A percentile compares a stretch with the other conserved stretches of the same genome.
These are phyloP conservation scores for Colletotrichum sublineola DNA, from an alignment of 2,329 filamentous ascomycete genomes.

Conservation along the genomic window DNA sequence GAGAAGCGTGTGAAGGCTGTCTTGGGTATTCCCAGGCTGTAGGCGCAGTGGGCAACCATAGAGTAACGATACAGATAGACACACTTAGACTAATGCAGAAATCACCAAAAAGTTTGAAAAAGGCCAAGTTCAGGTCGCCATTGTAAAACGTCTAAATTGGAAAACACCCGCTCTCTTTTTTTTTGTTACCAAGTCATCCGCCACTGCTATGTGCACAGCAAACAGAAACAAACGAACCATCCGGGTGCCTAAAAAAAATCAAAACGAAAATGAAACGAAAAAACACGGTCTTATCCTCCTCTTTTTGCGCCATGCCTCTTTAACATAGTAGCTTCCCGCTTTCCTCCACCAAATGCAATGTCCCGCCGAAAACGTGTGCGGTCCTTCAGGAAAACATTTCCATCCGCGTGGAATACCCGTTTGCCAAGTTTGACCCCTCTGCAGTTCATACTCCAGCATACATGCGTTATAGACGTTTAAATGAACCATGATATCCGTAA, in stretches of 20 bases:
- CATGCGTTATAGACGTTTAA: slow-evolving; percentile 40
- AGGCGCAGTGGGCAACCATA: not conserved
- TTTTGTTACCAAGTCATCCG: slow-evolving; percentile 21
- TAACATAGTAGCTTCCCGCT: slow-evolving; percentile 24
- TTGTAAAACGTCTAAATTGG: not conserved
- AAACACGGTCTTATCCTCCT: slow-evolving; percentile 19
- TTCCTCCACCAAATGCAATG: slow-evolving; percentile 21
- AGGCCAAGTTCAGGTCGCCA: not conserved
- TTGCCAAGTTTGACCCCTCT: slow-evolving; percentile 22
- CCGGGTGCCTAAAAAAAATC: not conserved
- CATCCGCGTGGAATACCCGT: not conserved
- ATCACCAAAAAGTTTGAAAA: not conserved
- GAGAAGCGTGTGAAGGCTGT: slow-evolving; percentile 80
- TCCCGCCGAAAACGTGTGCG: slow-evolving; percentile 14
- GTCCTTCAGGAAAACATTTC: slow-evolving; percentile 10
- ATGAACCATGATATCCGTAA: slow-evolving; percentile 30
- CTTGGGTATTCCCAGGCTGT: slow-evolving; percentile 50
- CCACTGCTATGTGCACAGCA: slow-evolving; percentile 7
- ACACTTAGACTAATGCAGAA: slow-evolving; percentile 6
- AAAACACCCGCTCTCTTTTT: not conserved
- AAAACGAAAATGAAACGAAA: not conserved
- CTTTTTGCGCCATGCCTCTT: slow-evolving; percentile 28
- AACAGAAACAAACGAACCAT: slow-evolving; percentile 6
- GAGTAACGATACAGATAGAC: not conserved
- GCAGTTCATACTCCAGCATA: slow-evolving; percentile 42